These are phyloP conservation scores for Wickerhamomyces xylosicus DNA, from an alignment of 805 yeast species.

Conservation along the genomic window DNA sequence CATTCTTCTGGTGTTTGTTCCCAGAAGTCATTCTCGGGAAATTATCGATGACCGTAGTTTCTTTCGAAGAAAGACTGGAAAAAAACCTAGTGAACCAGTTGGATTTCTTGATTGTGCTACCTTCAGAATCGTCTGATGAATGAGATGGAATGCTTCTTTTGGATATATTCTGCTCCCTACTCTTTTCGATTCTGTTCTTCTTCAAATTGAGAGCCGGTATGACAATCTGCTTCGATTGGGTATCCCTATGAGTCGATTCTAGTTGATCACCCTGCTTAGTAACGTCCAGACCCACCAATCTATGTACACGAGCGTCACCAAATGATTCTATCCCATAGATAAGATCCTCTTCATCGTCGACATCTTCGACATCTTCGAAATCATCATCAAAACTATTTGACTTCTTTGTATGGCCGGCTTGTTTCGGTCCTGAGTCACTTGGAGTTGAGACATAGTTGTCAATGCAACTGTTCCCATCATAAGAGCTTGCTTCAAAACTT, in stretches of 20 bases:
- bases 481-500: too few species aligned
- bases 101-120: slow-evolving; percentile 19
- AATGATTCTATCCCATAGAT: too few species aligned
- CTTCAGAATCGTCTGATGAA: slow-evolving; percentile 9
- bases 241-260: background rate
- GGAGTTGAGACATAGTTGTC: too few species aligned
- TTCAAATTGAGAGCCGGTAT: background rate
- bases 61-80: slow-evolving; percentile 15
- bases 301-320: background rate
- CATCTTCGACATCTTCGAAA: background rate
- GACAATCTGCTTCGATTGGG: too few species aligned
- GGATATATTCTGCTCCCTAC: slow-evolving; percentile 2
- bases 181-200: slow-evolving; percentile 1
- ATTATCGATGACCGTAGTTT: background rate
- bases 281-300: background rate
- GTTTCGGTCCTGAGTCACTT: too few species aligned
- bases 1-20: slow-evolving; percentile 4
- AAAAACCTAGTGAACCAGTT: slow-evolving; percentile 31
- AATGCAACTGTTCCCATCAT: too few species aligned
- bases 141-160: slow-evolving; percentile 11
- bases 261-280: too few species aligned
- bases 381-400: background rate
- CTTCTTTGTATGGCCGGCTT: too few species aligned
- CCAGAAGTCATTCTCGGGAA: too few species aligned
- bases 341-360: background rate